Evolutionary conservation across 2,329 filamentous ascomycete species (phyloP), one percentile per base, ranked within the genome.

Genomic region (Hymenoscyphus fraxineus): DNA sequence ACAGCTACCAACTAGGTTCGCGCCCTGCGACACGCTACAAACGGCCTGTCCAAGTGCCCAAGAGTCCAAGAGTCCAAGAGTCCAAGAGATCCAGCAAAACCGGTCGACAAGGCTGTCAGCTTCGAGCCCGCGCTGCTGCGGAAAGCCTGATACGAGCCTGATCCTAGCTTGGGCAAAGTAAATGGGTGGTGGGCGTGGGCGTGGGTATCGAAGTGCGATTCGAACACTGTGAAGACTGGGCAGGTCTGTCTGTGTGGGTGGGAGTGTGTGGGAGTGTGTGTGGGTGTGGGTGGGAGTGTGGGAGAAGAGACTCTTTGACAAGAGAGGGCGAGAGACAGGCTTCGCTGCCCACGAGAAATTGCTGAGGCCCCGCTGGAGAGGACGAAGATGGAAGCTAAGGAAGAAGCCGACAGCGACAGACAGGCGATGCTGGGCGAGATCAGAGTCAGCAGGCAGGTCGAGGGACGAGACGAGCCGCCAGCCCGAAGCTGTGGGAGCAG

Each of bases 381-480:
- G 47, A 54, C 47, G 47, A 54, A 54, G 47, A 27, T 54, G 47
- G 19, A 54, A 54, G 47, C n/a, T 54, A 54, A 12, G 47, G 47
- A 51, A 51, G 44, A 51, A 19, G 44, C 44, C 44, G 44, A 51
- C n/a, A 2, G n/a, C 9, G 44, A 51, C 41, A 44, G 41, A 47
- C 44, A 51, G n/a, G 44, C 44, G n/a, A 51, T 51, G 44, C 44
- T 22, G 44, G 44, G 44, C 44, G 44, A 51, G 5, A 51, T 22
- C 7, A 2, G 9, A 51, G 44, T 51, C 44, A 51, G 44, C 44
- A 51, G 44, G 44, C 19, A 19, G 44, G 12, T 19, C n/a, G 44
- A 51, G 44, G 44, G n/a, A 51, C 44, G 44, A 51, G 44, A 51
- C 44, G 44, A 51, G 44, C 44, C 44, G 44, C 44, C n/a, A 47